A percentile compares a stretch with the other conserved stretches of the same genome.
Conservation (phyloP, 768 basidiomycete species). For the Termitomyces sp. region DNA sequence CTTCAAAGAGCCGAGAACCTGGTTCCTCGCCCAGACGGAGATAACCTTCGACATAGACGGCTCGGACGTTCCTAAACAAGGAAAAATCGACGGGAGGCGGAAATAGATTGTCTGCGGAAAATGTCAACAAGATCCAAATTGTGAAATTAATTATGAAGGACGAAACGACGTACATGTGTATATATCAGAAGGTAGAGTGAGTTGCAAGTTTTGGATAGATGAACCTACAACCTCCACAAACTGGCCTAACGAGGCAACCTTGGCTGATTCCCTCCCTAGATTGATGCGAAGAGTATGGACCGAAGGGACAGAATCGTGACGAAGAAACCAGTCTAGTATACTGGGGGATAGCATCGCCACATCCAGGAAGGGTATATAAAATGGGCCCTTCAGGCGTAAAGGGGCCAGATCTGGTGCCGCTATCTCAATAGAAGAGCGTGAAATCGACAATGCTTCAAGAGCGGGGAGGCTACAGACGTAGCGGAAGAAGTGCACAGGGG, state of each 20-base stretch:
- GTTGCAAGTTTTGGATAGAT: constrained; percentile 21
- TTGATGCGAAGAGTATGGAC: constrained; percentile 22
- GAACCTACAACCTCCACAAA: constrained; percentile 23
- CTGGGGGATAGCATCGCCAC: constrained; percentile 17
- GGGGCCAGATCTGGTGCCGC: constrained; percentile 9
- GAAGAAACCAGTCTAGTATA: constrained; percentile 25
- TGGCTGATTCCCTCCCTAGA: constrained; percentile 15
- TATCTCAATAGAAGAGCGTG: constrained; percentile 21
- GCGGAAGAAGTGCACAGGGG: constrained; percentile 22
- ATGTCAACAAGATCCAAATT: neutral
- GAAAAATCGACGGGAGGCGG: constrained; percentile 21
- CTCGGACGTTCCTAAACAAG: constrained; percentile 17
- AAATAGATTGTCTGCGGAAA: constrained; percentile 15
- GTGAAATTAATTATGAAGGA: neutral
- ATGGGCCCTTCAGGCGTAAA: constrained; percentile 14
- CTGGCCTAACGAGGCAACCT: constrained; percentile 5
- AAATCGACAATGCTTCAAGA: constrained; percentile 26
- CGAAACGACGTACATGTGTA: constrained; percentile 20
- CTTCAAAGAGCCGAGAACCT: constrained; percentile 14
- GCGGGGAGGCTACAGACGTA: constrained; percentile 26
- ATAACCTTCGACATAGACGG: constrained; percentile 25
- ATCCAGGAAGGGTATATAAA: constrained; percentile 22
- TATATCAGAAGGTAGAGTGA: constrained; percentile 22
- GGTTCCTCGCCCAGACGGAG: constrained; percentile 17
- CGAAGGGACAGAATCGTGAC: constrained; percentile 21